Conservation (phyloP, 768 basidiomycete species). For the Hydnomerulius pinastri region DNA sequence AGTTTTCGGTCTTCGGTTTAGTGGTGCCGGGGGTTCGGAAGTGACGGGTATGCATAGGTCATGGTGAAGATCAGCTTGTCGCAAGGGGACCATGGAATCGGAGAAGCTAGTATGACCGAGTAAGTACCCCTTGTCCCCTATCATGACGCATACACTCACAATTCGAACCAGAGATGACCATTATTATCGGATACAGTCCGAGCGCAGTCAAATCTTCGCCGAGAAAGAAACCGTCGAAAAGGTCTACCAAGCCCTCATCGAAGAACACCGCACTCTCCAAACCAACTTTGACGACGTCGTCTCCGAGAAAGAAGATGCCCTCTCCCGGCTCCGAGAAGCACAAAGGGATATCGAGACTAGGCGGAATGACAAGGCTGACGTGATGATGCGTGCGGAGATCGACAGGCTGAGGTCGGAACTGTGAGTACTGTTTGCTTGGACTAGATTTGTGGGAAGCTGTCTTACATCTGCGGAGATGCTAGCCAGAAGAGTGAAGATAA, state of each 20-base stretch:
- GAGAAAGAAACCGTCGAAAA: slow-evolving; percentile 90
- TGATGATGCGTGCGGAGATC: slow-evolving; percentile 77
- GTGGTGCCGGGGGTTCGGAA: slow-evolving; percentile 3
- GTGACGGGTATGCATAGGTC: slow-evolving; percentile 45
- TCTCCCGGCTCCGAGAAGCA: slow-evolving; percentile 60
- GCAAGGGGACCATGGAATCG: slow-evolving; percentile 47
- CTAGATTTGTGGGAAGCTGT: slow-evolving; percentile 5
- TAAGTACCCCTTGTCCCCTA: slow-evolving; percentile 39
- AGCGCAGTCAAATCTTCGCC: slow-evolving; percentile 69
- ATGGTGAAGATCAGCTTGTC: slow-evolving; percentile 71
- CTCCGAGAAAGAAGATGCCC: slow-evolving; percentile 78
- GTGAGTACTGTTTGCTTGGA: slow-evolving; percentile 51
- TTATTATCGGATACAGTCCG: slow-evolving; percentile 83
- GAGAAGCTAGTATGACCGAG: slow-evolving; percentile 77
- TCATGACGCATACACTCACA: slow-evolving; percentile 11
- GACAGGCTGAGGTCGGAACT: slow-evolving; percentile 80
- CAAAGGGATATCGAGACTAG: slow-evolving; percentile 59
- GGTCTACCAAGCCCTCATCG: slow-evolving; percentile 71
- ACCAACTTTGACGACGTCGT: slow-evolving; percentile 74
- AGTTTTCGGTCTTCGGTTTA: slow-evolving; percentile 20
- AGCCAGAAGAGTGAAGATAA: slow-evolving; percentile 96
- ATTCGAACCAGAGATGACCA: slow-evolving; percentile 72
- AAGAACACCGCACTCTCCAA: slow-evolving; percentile 76
- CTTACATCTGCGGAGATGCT: slow-evolving; percentile 35
- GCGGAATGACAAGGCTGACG: slow-evolving; percentile 72